phyloP scores from a whole-genome alignment of 345 rosid genomes.

The Brassica juncea region DNA sequence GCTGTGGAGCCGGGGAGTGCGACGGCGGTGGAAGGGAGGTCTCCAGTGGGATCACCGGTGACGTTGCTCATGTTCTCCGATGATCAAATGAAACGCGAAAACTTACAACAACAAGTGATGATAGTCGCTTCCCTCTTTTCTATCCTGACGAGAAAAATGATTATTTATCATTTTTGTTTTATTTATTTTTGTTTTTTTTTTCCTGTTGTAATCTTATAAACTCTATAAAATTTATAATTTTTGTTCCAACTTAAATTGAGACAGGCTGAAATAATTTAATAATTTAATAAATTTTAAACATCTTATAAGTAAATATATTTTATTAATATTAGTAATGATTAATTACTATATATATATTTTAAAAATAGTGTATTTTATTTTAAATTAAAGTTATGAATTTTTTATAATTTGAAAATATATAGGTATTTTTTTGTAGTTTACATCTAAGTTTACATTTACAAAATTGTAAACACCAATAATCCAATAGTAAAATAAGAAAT shows the following conservation, averaged over 20 bases:
- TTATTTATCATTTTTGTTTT: too few species aligned
- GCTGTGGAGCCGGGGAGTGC: conserved; percentile 16
- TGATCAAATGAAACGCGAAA: background rate
- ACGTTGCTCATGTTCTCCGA: conserved; percentile 42
- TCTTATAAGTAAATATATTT: too few species aligned
- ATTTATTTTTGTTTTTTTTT: too few species aligned
- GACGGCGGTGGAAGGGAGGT: conserved; percentile 26
- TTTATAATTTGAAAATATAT: too few species aligned
- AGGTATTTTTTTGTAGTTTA: too few species aligned
- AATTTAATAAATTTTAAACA: too few species aligned
- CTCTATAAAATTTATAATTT: background rate
- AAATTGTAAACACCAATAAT: background rate
- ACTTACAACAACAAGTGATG: background rate
- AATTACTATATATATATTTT: too few species aligned
- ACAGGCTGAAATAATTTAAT: background rate
- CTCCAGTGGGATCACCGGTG: conserved; percentile 19
- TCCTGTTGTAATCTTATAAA: too few species aligned
- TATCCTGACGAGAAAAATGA: background rate
- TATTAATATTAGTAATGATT: too few species aligned
- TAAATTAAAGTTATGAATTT: too few species aligned
- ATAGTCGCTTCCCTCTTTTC: conserved; percentile 37
- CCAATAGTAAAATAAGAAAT: background rate
- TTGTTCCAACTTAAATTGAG: background rate
- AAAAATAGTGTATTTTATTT: background rate
- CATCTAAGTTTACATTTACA: background rate